A percentile compares a stretch with the other conserved stretches of the same genome.
Conservation (phyloP, 805 yeast species). For the Saturnispora ahearnii region DNA sequence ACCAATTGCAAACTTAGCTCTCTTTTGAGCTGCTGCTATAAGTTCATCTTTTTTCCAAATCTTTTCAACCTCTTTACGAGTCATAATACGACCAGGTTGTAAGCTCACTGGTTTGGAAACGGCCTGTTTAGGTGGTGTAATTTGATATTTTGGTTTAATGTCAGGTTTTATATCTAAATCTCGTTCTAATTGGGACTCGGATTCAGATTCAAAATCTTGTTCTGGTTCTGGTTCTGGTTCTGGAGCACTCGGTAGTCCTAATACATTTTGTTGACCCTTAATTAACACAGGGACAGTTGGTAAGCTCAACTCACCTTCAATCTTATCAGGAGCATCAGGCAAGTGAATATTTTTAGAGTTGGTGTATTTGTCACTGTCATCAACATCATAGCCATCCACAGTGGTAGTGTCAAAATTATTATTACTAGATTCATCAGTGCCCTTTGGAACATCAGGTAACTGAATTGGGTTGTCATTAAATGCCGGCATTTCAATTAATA, state of each 20-base stretch:
- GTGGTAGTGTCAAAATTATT: too few species aligned
- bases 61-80: slow-evolving; percentile 34
- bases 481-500: slow-evolving; percentile 8
- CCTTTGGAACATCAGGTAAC: slow-evolving; percentile 14
- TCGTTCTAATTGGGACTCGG: background rate
- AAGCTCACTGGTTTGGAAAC: slow-evolving; percentile 1
- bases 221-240: background rate
- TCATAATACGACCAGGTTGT: slow-evolving; percentile 8
- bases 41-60: slow-evolving; percentile 48
- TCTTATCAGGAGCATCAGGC: slow-evolving; percentile 16
- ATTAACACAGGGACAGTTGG: slow-evolving; percentile 26
- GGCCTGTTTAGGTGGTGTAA: background rate
- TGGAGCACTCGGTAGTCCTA: slow-evolving; percentile 23
- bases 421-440: background rate
- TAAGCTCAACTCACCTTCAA: slow-evolving; percentile 20
- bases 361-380: background rate
- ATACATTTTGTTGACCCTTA: slow-evolving; percentile 24
- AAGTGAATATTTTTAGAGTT: background rate
- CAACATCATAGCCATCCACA: too few species aligned
- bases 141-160: background rate
- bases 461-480: background rate
- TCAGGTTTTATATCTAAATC: background rate
- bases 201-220: background rate
- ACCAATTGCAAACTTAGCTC: slow-evolving; percentile 67
- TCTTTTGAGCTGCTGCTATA: slow-evolving; percentile 53